Base-by-base conservation (phyloP, 1,284 basidiomycete species). In the Trichosporon ovoides region DNA sequence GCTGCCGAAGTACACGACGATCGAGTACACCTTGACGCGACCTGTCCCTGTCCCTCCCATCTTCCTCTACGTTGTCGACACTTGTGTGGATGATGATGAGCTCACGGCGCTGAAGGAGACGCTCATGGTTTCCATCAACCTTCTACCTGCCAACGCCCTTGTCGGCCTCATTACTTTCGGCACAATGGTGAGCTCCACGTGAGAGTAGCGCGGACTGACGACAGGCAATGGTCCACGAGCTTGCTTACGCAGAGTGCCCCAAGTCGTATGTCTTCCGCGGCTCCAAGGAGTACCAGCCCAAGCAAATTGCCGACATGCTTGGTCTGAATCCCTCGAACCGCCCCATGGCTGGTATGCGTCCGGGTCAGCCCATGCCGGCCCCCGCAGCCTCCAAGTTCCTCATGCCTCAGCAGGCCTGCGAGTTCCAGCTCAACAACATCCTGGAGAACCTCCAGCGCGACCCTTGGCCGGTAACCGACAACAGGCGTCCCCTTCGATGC, bases 191-290 rank as follows among this genome's bases (percentile, higher is more conserved):
- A 79, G 61, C 66, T 18, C 12, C 7, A 7, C 18, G 19, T 11
- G 12, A 9, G 11, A n/a, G n/a, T n/a, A n/a, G n/a, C n/a, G n/a
- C n/a, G 3, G n/a, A 18, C 51, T 57, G 11, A 57, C 52, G 46
- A 9, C 66, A 95, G 91, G 85, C 95, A 7, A 94, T 97, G 87
- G 93, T 99, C 1, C 95, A 99, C 77, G 96, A 99, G 79, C 88
- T 98, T 52, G 93, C 94, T 33, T 98, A 97, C 73, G 85, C 87
- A 2, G 89, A 94, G 73, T 98, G 94, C 80, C 91, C 87, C 79
- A 98, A 98, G 79, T 94, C 93, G 6, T 98, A 95, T 77, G 95
- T 98, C 62, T 99, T 99, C 86, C 88, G 95, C 36, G 96, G 96
- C 54, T 90, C 89, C n/a, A 99, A 98, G 79, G 96, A 99, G 72